Base-by-base conservation (phyloP, 371 early-diverging fungal species). In the Smittium culicis region DNA sequence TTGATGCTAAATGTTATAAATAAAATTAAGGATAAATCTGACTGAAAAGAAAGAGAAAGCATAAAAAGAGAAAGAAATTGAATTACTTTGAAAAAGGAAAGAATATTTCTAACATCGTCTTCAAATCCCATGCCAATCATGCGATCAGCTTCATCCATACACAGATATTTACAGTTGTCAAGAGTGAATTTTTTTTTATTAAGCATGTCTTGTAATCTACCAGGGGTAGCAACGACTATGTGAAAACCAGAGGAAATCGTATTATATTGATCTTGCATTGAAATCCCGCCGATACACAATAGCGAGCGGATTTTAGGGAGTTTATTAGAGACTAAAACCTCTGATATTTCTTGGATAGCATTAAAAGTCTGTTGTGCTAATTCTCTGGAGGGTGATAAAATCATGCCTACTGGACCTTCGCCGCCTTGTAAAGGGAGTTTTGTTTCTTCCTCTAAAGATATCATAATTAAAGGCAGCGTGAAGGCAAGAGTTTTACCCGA, bases 401-500 rank as follows among this genome's bases (percentile, higher is more conserved):
- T 88, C 63, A 99, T 77, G 1, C 90, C 91, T 60, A 84, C 80
- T 20, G 96, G 96, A 1, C 85, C 76, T 67, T 92, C 85, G 32
- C 92, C 90, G 67, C 88, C 82, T 1, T 73, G 67, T 2, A 69
- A 68, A 29, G 70, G 72, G 68, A 61, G 72, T 79, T 75, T 93
- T 87, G 71, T 86, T 65, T 87, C 85, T 27, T 86, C 85, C 86
- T 91, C 92, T 85, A 92, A 88, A 61, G 92, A 89, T 67, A 92
- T 92, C 54, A 91, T 86, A 58, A 95, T 68, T 86, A 94, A 85
- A 5, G 98, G 92, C 68, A 87, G 68, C 24, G 89, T 78, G 70
- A 97, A 99, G 1, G 96, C 85, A 35, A 99, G 79, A 1, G 99
- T 99, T 77, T 99, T 99, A 30, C 99, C 99, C 14, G 95, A 95